Evolutionary conservation across 805 yeast genomes (phyloP).

Genomic region (Sugiyamaella marilandica): DNA sequence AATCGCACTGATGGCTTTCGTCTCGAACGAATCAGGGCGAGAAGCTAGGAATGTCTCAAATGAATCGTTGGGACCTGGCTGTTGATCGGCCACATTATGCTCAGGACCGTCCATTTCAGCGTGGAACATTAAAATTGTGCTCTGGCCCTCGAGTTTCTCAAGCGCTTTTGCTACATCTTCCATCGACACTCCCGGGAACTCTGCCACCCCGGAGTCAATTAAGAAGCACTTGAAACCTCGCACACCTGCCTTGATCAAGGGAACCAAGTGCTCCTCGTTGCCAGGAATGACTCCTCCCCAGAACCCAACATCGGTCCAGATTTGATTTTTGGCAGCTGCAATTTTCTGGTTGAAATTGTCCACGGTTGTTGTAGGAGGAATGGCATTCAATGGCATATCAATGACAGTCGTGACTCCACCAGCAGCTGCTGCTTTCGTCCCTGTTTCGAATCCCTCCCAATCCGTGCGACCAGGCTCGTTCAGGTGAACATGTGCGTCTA

Average conservation of each 20-base stretch:
- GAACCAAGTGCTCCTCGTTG: slow-evolving; percentile 63
- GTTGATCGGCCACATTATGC: slow-evolving; percentile 9
- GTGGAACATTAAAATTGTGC: slow-evolving; percentile 83
- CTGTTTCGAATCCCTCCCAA: slow-evolving; percentile 98
- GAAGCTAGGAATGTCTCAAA: slow-evolving; percentile 75
- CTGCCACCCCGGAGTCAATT: slow-evolving; percentile 94
- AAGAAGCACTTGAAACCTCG: slow-evolving; percentile 91
- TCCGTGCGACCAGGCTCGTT: slow-evolving; percentile 98
- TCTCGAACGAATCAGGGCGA: slow-evolving; percentile 84
- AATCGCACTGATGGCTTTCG: slow-evolving; percentile 73
- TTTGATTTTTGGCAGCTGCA: slow-evolving; percentile 70
- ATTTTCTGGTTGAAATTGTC: slow-evolving; percentile 70
- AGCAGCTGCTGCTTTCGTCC: slow-evolving; percentile 88
- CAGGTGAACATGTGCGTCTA: slow-evolving; percentile 89
- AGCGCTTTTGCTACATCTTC: slow-evolving; percentile 64
- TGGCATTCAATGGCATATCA: slow-evolving; percentile 94
- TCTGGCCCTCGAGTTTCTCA: slow-evolving; percentile 52
- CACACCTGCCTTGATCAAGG: slow-evolving; percentile 80
- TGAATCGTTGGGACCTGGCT: slow-evolving; percentile 39
- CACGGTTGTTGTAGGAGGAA: slow-evolving; percentile 90
- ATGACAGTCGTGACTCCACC: slow-evolving; percentile 96
- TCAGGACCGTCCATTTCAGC: slow-evolving; percentile 66
- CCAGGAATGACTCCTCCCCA: slow-evolving; percentile 95
- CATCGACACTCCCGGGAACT: slow-evolving; percentile 77
- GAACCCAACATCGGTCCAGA: slow-evolving; percentile 91